phyloP scores from a whole-genome alignment of 176 grass and related monocot species.

The Otatea glauca region DNA sequence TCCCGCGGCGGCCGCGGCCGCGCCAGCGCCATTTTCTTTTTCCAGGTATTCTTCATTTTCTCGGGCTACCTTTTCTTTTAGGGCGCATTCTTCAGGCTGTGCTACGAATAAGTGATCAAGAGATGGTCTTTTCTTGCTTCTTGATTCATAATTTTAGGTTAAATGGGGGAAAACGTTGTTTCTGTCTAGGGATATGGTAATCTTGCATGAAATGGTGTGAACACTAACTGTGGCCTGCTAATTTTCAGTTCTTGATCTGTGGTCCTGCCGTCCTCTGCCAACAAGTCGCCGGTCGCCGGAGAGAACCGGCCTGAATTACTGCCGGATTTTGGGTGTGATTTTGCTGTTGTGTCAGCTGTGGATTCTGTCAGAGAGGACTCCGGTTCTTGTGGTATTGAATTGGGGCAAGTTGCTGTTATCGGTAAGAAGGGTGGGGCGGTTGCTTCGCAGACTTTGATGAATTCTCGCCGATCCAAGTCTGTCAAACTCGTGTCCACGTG shows the following conservation, averaged over 20 bases:
- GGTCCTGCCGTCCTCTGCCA: neutral
- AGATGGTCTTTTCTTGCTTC: constrained; percentile 7
- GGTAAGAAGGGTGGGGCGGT: neutral
- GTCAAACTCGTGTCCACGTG: constrained; percentile 68
- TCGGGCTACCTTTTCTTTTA: neutral
- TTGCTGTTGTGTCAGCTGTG: neutral
- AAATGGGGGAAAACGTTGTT: neutral
- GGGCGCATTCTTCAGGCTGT: neutral
- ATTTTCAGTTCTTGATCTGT: constrained; percentile 44
- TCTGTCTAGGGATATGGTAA: neutral
- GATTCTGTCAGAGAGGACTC: neutral
- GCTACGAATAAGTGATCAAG: neutral
- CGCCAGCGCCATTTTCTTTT: constrained; percentile 6
- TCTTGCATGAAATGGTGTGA: neutral
- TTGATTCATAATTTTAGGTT: neutral
- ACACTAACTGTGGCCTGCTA: neutral
- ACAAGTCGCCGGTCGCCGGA: neutral
- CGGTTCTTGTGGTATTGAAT: neutral
- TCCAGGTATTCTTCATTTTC: constrained; percentile 36
- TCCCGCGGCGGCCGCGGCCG: neutral
- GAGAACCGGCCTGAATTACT: neutral
- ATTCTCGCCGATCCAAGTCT: constrained; percentile 80
- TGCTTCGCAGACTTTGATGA: constrained; percentile 62
- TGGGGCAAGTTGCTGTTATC: constrained; percentile 2
- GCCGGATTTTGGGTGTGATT: neutral